Conservation (phyloP, 1,139 yeast genomes). For the Debaryomycetaceae sp. region DNA sequence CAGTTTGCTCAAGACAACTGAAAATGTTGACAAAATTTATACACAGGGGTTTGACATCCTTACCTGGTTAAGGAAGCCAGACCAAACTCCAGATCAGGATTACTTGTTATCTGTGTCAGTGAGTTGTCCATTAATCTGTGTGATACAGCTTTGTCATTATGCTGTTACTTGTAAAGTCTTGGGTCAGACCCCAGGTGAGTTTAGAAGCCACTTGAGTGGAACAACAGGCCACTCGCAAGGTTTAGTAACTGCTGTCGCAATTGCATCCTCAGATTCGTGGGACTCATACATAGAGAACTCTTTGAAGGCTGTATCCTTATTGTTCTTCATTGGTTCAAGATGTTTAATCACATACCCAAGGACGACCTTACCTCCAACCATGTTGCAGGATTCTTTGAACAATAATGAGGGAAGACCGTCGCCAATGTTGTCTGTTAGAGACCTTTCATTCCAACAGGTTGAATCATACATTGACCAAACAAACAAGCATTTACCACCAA, state of each 20-base stretch:
- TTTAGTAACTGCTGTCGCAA: slow-evolving; percentile 86
- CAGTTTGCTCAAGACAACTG: slow-evolving; percentile 64
- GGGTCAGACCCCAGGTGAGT: slow-evolving; percentile 87
- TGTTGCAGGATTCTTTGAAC: slow-evolving; percentile 87
- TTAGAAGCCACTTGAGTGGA: slow-evolving; percentile 69
- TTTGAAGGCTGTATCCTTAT: slow-evolving; percentile 73
- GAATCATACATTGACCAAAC: slow-evolving; percentile 78
- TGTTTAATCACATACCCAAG: slow-evolving; percentile 88
- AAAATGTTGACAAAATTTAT: slow-evolving; percentile 81
- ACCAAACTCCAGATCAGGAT: slow-evolving; percentile 85
- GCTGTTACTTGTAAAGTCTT: slow-evolving; percentile 82
- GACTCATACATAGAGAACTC: slow-evolving; percentile 70
- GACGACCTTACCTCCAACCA: slow-evolving; percentile 91
- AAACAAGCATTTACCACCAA: slow-evolving; percentile 87
- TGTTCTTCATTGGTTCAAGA: slow-evolving; percentile 92
- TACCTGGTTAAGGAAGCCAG: slow-evolving; percentile 82
- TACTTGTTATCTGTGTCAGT: slow-evolving; percentile 89
- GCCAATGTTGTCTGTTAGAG: slow-evolving; percentile 95
- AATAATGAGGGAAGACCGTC: slow-evolving; percentile 96
- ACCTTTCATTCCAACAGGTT: slow-evolving; percentile 75
- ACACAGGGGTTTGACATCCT: slow-evolving; percentile 91
- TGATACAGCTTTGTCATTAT: slow-evolving; percentile 91
- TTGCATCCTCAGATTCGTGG: slow-evolving; percentile 87
- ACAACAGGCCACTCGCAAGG: slow-evolving; percentile 99
- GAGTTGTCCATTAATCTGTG: slow-evolving; percentile 92